Evolutionary conservation across 2,329 filamentous ascomycete species (phyloP).

Genomic region (Cercospora zeae-maydis): DNA sequence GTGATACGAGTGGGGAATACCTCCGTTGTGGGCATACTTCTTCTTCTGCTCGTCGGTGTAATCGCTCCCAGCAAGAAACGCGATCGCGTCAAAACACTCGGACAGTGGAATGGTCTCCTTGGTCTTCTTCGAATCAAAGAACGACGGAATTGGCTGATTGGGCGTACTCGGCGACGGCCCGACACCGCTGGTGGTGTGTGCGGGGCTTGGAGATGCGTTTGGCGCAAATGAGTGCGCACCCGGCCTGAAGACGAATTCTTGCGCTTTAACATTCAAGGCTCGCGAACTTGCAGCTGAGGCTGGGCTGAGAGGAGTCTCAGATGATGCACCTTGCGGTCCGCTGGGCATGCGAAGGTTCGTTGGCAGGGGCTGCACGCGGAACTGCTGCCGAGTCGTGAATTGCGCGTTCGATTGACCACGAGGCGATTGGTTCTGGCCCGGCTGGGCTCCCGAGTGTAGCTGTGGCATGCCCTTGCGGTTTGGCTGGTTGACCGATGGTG

Average conservation of each 20-base stretch:
- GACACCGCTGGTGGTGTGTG: conserved; percentile 31
- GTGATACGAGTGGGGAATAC: conserved; percentile 79
- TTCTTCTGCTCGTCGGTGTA: conserved; percentile 50
- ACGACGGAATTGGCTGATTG: conserved; percentile 21
- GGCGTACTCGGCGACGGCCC: conserved; percentile 25
- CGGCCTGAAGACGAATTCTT: conserved; percentile 82
- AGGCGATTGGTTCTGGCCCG: conserved; percentile 4
- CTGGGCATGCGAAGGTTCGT: conserved; percentile 66
- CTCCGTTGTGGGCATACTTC: conserved; percentile 71
- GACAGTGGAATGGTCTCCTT: conserved; percentile 63
- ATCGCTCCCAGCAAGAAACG: conserved; percentile 63
- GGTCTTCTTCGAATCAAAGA: conserved; percentile 29
- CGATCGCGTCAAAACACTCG: conserved; percentile 54
- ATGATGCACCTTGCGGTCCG: conserved; percentile 30
- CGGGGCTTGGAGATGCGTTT: conserved; percentile 67
- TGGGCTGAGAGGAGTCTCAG: conserved; percentile 45
- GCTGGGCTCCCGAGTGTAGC: conserved; percentile 4
- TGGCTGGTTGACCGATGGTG: conserved; percentile 15
- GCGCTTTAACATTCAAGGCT: conserved; percentile 59
- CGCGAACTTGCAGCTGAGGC: conserved; percentile 44
- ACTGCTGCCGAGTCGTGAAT: background rate
- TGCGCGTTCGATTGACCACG: conserved; percentile 3
- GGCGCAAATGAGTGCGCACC: conserved; percentile 79
- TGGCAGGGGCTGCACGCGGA: conserved; percentile 46
- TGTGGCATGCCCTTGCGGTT: conserved; percentile 1